Base-by-base conservation (phyloP, 768 basidiomycete genomes). In the Lyophyllum decastes region DNA sequence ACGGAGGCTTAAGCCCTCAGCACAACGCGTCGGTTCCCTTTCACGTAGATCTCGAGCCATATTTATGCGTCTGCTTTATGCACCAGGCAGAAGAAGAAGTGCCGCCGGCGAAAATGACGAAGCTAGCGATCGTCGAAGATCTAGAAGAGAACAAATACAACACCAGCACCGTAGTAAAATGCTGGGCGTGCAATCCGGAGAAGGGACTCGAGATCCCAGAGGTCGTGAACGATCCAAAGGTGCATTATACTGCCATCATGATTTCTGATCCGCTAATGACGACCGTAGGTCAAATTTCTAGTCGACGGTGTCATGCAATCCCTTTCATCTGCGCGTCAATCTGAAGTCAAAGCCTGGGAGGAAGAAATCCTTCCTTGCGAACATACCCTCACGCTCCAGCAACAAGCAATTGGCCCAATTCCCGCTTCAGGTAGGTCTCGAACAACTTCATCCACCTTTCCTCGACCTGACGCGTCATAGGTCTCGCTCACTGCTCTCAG, bases 341-440 rank as follows among this genome's bases (percentile, higher is more conserved):
- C 90, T 0, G 95, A 98, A 66, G 90, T 99, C 48, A 90, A 97
- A 73, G 90, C 97, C 6, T 99, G 97, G 97, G 94, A 98, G 70
- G 95, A 98, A 71, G 96, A 98, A 63, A 88, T 97, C 41, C 66
- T 77, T 0, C 73, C 93, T 7, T 99, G 97, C 78, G 88, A 93
- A 66, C 97, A 99, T 55, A 82, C 83, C 0, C 70, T 83, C 2
- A 76, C 71, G 11, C 69, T 83, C 9, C 69, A 80, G 54, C 76
- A 83, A 68, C 62, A 70, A 26, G 66, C 73, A 4, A 77, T 76
- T 2, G 80, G 76, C 10, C 72, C 72, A 11, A 87, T 87, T 21
- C 71, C 76, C 0, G 76, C 82, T 0, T 81, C 83, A 0, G 88
- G 86, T 86, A 33, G n/a, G 72, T 66, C 3, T 3, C 17, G 52